Percentiles rank a stretch among this genome's conserved stretches.
These are phyloP conservation scores for Pseudozyma pruni DNA, from an alignment of 1,284 basidiomycete species.

Conservation along the genomic window DNA sequence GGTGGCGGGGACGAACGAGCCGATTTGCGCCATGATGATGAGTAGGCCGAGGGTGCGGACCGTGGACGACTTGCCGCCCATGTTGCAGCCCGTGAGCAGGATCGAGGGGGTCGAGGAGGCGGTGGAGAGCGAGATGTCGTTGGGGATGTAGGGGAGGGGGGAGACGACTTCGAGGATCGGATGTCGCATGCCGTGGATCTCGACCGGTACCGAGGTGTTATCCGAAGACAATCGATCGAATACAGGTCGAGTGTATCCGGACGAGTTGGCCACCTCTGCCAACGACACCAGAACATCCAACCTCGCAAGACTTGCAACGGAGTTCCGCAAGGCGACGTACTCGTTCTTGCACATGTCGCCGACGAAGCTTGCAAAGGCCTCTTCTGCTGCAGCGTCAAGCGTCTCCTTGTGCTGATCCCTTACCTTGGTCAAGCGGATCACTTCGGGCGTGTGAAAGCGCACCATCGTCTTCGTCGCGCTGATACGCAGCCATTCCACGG, in stretches of 20 bases:
- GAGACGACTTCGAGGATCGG: constrained; percentile 57
- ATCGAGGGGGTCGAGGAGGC: constrained; percentile 22
- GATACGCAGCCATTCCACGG: constrained; percentile 81
- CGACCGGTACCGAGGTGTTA: constrained; percentile 16
- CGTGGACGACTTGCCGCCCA: constrained; percentile 76
- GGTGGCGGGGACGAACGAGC: constrained; percentile 75
- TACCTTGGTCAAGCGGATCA: constrained; percentile 77
- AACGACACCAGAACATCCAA: constrained; percentile 57
- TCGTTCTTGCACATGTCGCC: constrained; percentile 33
- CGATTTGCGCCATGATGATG: constrained; percentile 71
- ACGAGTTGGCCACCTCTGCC: constrained; percentile 37
- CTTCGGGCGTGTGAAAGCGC: constrained; percentile 84
- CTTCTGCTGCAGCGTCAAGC: constrained; percentile 72
- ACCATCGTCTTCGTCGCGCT: constrained; percentile 79
- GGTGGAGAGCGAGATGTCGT: constrained; percentile 43
- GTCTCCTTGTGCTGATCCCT: constrained; percentile 82
- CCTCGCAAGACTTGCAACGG: constrained; percentile 44
- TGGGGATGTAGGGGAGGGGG: constrained; percentile 54
- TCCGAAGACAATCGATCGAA: constrained; percentile 4
- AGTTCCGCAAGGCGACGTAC: constrained; percentile 53
- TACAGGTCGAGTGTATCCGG: constrained; percentile 51
- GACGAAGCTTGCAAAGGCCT: constrained; percentile 48
- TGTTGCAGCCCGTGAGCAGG: constrained; percentile 66
- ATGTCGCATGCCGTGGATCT: constrained; percentile 55
- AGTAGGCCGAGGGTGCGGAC: constrained; percentile 60